Percentiles rank a stretch among this genome's conserved stretches.
Evolutionary conservation across 495 filamentous ascomycete species (phyloP).

Genomic region (Bathelium albidoporum): DNA sequence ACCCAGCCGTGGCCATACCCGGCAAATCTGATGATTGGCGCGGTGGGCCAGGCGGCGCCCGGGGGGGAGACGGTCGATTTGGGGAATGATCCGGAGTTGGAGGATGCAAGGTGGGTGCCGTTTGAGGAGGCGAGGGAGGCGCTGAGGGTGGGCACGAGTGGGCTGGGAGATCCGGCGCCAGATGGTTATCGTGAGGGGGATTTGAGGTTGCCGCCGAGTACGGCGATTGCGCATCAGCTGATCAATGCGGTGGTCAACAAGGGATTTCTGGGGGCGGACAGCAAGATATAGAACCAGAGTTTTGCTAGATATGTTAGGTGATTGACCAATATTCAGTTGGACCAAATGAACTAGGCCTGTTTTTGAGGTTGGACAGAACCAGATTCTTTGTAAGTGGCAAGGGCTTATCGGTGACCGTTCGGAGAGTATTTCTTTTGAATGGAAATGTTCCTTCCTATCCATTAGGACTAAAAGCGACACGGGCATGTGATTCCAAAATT

Average conservation of each 20-base stretch:
- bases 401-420: too few relatives aligned
- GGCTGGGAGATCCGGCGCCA: conserved; percentile 52
- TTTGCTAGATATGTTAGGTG: too few relatives aligned
- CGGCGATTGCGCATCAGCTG: conserved; percentile 41
- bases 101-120: conserved; percentile 77
- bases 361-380: too few relatives aligned
- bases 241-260: conserved; percentile 28
- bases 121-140: conserved; percentile 48
- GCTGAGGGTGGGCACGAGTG: conserved; percentile 41
- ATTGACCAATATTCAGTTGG: too few relatives aligned
- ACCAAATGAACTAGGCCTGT: too few relatives aligned
- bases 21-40: conserved; percentile 89
- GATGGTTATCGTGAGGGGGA: conserved; percentile 55
- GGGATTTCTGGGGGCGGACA: conserved; percentile 27
- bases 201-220: conserved; percentile 33
- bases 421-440: too few relatives aligned
- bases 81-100: conserved; percentile 81
- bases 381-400: too few relatives aligned
- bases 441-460: too few relatives aligned
- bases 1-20: conserved; percentile 90
- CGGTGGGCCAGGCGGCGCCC: conserved; percentile 74
- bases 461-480: too few relatives aligned
- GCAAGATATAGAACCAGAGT: too few relatives aligned
- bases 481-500: too few relatives aligned
- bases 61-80: conserved; percentile 67